Percentiles rank a stretch among this genome's conserved stretches.
phyloP scores from a whole-genome alignment of 805 yeast genomes.

The Limtongozyma cylindracea region DNA sequence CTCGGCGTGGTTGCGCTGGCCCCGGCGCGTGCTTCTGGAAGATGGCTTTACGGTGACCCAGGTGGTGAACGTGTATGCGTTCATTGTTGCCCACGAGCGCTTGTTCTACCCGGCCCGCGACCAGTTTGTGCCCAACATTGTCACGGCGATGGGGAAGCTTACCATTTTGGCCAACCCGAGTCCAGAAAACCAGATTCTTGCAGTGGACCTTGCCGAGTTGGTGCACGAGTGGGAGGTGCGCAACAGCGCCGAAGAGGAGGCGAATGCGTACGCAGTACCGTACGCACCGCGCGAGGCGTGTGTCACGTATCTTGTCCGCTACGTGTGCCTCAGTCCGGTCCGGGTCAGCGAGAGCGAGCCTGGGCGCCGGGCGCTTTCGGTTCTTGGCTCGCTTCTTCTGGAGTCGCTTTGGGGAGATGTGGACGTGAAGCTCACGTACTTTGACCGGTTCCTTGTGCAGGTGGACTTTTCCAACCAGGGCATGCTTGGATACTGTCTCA shows the following conservation, averaged over 20 bases:
- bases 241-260: constrained; percentile 11
- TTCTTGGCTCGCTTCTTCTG: constrained; percentile 46
- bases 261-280: constrained; percentile 49
- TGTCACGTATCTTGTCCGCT: constrained; percentile 67
- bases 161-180: constrained; percentile 58
- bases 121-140: constrained; percentile 69
- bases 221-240: constrained; percentile 67
- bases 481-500: constrained; percentile 56
- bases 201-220: constrained; percentile 74
- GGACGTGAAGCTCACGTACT: constrained; percentile 62
- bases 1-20: constrained; percentile 82
- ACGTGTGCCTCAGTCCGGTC: constrained; percentile 67
- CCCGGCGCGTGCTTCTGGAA: constrained; percentile 75
- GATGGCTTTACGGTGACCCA: constrained; percentile 73
- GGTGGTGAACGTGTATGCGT: constrained; percentile 70
- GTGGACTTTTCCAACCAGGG: constrained; percentile 50
- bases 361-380: constrained; percentile 61
- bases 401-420: constrained; percentile 73
- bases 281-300: constrained; percentile 71
- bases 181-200: constrained; percentile 58
- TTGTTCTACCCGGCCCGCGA: constrained; percentile 71
- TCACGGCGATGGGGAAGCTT: constrained; percentile 79
- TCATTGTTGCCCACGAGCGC: constrained; percentile 67
- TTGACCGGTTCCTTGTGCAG: constrained; percentile 65
- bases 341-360: constrained; percentile 65